Evolutionary conservation across 192 early-diverging fungal genomes (phyloP).

Genomic region (Mortierella antarctica): DNA sequence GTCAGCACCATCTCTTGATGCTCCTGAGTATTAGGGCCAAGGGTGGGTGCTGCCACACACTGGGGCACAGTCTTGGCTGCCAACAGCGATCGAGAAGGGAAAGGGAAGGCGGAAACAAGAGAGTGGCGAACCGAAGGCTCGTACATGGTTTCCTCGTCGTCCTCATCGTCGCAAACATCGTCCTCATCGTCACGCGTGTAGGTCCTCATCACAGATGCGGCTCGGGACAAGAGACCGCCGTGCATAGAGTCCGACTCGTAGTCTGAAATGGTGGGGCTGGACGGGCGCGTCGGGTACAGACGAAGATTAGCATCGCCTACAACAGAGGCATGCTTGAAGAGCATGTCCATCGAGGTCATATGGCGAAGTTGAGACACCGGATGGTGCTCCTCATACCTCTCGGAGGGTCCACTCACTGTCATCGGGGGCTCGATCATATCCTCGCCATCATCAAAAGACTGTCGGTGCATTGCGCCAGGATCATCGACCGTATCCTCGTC

Average conservation of each 20-base stretch:
- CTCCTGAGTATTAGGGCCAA: neutral
- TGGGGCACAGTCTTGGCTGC: neutral
- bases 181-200: neutral
- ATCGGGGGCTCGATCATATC: neutral
- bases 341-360: conserved; percentile 49
- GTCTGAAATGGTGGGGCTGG: conserved; percentile 42
- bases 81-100: neutral
- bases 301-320: conserved; percentile 43
- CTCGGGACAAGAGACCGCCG: conserved; percentile 39
- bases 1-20: conserved; percentile 3
- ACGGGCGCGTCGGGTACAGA: conserved; percentile 40
- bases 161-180: conserved; percentile 18
- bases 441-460: neutral
- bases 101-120: neutral
- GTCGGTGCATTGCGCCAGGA: neutral
- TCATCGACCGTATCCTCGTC: neutral
- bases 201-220: conserved; percentile 29
- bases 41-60: neutral
- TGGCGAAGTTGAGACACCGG: conserved; percentile 30
- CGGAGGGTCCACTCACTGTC: too few species aligned
- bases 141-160: conserved; percentile 2
- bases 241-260: conserved; percentile 46
- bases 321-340: conserved; percentile 43
- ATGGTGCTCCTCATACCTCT: neutral
- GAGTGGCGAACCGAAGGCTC: neutral